Base-by-base conservation (phyloP, 2,329 filamentous ascomycete genomes). In the Xylaria multiplex region DNA sequence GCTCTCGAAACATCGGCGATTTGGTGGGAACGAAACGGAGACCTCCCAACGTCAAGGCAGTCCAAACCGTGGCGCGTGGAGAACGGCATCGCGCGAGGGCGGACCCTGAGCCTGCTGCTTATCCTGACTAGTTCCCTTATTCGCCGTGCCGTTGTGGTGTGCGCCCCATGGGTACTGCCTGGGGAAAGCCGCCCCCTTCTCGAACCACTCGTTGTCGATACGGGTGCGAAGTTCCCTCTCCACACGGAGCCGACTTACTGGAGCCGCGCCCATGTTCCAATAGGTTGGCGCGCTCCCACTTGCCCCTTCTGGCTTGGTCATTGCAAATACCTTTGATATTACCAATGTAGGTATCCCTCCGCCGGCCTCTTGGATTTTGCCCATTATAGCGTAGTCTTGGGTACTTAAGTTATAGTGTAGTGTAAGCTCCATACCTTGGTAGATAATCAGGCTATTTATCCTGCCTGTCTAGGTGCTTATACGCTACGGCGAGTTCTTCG, bases 181-280 rank as follows among this genome's bases (percentile, higher is more conserved):
- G 32, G 35, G 35, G 52, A 54, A 54, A 42, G 52, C 52, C 52
- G 53, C 7, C 52, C 27, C 16, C 53, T 43, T 24, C 22, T 43
- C 22, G 37, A 22, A 27, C 52, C 32, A 42, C 35, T 24, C 32
- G 27, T n/a, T 42, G 32, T 27, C 13, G 43, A 14, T 24, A 50
- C 46, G 30, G 48, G n/a, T 61, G 13, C 9, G 24, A 60, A 60
- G 48, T 32, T 46, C 14, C 37, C 50, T 50, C 50, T 43, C 56
- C 62, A 53, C 48, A 37, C 45, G 60, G 52, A 50, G 60, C 60
- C 60, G 46, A 45, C 3, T 57, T 30, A 32, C 56, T 64, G 62
- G 48, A n/a, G 55, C 62, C 32, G 48, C 43, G 48, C 19, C 43
- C 27, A 43, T 48, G 56, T 52, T 55, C 35, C 35, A 61, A 22